Conservation (phyloP, 352 stramenopile genomes). For the Aphanomyces invadans region DNA sequence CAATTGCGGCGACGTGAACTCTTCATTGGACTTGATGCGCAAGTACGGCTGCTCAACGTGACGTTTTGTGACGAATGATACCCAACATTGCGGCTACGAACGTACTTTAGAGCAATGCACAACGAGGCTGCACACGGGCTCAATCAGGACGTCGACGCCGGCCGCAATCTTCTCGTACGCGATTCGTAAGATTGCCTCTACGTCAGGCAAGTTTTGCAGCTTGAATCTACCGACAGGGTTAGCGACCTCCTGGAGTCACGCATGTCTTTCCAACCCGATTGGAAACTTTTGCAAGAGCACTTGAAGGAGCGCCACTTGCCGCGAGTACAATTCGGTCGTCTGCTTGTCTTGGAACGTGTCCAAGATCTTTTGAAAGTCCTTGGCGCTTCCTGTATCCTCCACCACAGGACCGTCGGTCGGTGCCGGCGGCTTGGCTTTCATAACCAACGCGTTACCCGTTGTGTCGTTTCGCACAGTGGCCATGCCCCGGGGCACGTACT, state of each 20-base stretch:
- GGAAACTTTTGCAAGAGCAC: conserved; percentile 72
- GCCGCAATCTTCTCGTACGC: conserved; percentile 32
- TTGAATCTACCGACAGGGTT: conserved; percentile 43
- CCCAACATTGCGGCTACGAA: not conserved
- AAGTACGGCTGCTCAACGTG: conserved; percentile 78
- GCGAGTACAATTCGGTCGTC: conserved; percentile 52
- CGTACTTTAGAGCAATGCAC: conserved; percentile 17
- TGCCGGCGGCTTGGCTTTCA: conserved; percentile 9
- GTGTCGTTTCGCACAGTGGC: not conserved
- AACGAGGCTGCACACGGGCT: conserved; percentile 2
- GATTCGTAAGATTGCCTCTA: conserved; percentile 49
- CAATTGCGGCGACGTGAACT: conserved; percentile 51
- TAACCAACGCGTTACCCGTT: not conserved
- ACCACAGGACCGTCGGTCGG: not conserved
- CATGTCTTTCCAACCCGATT: conserved; percentile 31
- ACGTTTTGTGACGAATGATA: too few relatives aligned
- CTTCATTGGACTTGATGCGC: conserved; percentile 67
- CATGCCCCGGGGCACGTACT: not conserved
- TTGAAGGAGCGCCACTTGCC: conserved; percentile 67
- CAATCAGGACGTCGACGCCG: conserved; percentile 3
- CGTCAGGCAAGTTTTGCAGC: conserved; percentile 48
- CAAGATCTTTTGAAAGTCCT: conserved; percentile 17
- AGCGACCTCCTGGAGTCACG: not conserved
- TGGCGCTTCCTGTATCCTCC: not conserved
- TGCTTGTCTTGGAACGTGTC: conserved; percentile 27